A percentile compares a stretch with the other conserved stretches of the same genome.
Evolutionary conservation across 1,284 basidiomycete genomes (phyloP).

Genomic region (Tilletia setariae): DNA sequence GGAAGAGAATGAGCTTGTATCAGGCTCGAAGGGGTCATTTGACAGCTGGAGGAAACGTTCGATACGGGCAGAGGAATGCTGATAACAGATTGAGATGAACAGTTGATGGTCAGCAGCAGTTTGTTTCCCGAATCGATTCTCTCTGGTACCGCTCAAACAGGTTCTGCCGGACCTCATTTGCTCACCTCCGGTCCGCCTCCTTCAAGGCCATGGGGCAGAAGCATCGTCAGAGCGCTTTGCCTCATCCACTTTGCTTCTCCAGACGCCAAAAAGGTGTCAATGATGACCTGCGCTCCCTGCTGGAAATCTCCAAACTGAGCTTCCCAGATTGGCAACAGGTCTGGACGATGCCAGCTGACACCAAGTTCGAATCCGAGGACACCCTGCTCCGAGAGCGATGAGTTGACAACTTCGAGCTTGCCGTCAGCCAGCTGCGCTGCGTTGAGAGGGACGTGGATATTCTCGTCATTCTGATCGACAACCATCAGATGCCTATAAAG

Average conservation of each 20-base stretch:
- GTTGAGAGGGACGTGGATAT: constrained; percentile 69
- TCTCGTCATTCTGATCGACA: constrained; percentile 76
- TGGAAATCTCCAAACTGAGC: constrained; percentile 86
- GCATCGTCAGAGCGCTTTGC: constrained; percentile 33
- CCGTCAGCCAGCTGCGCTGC: background rate
- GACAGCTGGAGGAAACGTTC: constrained; percentile 57
- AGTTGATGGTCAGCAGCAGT: constrained; percentile 1
- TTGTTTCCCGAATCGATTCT: too few relatives aligned
- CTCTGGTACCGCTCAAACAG: too few relatives aligned
- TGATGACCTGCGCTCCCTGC: constrained; percentile 76
- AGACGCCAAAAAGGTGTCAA: constrained; percentile 80
- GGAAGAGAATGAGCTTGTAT: constrained; percentile 78
- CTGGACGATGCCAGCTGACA: constrained; percentile 74
- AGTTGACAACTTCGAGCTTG: constrained; percentile 17
- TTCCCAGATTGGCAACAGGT: constrained; percentile 80
- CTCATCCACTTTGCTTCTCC: constrained; percentile 64
- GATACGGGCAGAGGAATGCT: constrained; percentile 70
- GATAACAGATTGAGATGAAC: background rate
- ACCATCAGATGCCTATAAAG: constrained; percentile 73
- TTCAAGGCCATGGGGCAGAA: constrained; percentile 58
- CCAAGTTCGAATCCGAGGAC: constrained; percentile 74
- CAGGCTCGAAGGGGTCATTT: constrained; percentile 56
- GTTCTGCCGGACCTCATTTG: background rate
- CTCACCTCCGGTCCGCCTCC: constrained; percentile 74
- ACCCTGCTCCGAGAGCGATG: constrained; percentile 32